Evolutionary conservation across 345 rosid species (phyloP).

Genomic region (Populus nigra): DNA sequence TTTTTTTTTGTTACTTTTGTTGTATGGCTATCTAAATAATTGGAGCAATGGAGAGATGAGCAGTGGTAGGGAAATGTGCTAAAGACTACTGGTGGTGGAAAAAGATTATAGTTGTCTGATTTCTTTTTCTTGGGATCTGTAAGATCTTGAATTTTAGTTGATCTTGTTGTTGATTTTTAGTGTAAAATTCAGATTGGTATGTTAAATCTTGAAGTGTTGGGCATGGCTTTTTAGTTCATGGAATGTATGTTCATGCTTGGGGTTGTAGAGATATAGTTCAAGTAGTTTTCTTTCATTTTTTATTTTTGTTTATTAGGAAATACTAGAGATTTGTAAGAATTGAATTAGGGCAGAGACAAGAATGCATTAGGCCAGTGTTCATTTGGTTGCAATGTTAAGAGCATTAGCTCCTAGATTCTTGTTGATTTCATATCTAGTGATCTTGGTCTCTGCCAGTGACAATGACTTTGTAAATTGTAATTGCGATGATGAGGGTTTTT

Average conservation of each 20-base stretch:
- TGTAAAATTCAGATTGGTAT: not conserved
- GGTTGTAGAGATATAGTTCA: not conserved
- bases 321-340: not conserved
- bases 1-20: not conserved
- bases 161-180: not conserved
- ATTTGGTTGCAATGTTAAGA: conserved; percentile 59
- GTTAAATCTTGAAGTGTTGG: conserved; percentile 22
- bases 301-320: not conserved
- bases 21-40: not conserved
- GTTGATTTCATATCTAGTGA: conserved; percentile 40
- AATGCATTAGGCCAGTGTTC: conserved; percentile 24
- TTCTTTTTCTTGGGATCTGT: not conserved
- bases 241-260: not conserved
- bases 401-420: conserved; percentile 50
- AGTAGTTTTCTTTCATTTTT: not conserved
- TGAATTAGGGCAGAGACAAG: not conserved
- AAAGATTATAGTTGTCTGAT: not conserved
- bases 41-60: not conserved
- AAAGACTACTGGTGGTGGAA: not conserved
- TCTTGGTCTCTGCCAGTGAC: conserved; percentile 49
- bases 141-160: conserved; percentile 32
- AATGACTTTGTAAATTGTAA: conserved; percentile 56
- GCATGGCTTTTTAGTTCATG: conserved; percentile 2
- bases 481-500: conserved; percentile 83
- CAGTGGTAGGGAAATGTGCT: not conserved